Conservation (phyloP, 2,329 filamentous ascomycete genomes). For the Hypoxylon sp. region DNA sequence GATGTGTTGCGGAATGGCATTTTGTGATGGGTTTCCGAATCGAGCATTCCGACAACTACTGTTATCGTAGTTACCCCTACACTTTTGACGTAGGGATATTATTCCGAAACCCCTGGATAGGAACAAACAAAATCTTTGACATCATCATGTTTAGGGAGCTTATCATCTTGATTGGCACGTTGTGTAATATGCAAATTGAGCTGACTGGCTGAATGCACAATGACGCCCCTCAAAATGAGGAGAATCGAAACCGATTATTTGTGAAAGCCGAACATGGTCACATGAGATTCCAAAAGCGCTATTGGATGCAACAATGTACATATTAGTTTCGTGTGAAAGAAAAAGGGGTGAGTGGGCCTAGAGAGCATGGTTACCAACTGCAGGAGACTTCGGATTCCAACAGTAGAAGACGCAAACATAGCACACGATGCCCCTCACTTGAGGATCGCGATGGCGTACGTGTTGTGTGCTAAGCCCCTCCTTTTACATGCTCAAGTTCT, state of each 20-base stretch:
- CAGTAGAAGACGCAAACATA: no score
- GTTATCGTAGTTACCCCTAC: not conserved
- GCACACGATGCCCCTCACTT: slow-evolving; percentile 24
- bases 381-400: no score
- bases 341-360: slow-evolving; percentile 15
- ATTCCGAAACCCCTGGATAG: slow-evolving; percentile 1
- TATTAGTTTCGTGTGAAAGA: no score
- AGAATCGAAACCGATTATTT: not conserved
- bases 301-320: slow-evolving; percentile 7
- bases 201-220: no score
- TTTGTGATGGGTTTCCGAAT: slow-evolving; percentile 21
- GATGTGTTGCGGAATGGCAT: no score
- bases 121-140: slow-evolving; percentile 14
- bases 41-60: slow-evolving; percentile 17
- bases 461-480: slow-evolving; percentile 10
- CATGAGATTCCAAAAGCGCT: slow-evolving; percentile 5
- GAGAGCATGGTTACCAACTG: slow-evolving; percentile 1
- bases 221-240: slow-evolving; percentile 14
- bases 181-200: not conserved
- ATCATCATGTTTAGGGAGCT: slow-evolving; percentile 15
- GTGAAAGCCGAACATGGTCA: slow-evolving; percentile 3
- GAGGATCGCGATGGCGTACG: not conserved
- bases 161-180: not conserved
- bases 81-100: not conserved
- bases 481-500: not conserved